These are phyloP conservation scores for Furcasterigmium furcatum DNA, from an alignment of 2,329 filamentous ascomycete genomes.

Conservation along the genomic window DNA sequence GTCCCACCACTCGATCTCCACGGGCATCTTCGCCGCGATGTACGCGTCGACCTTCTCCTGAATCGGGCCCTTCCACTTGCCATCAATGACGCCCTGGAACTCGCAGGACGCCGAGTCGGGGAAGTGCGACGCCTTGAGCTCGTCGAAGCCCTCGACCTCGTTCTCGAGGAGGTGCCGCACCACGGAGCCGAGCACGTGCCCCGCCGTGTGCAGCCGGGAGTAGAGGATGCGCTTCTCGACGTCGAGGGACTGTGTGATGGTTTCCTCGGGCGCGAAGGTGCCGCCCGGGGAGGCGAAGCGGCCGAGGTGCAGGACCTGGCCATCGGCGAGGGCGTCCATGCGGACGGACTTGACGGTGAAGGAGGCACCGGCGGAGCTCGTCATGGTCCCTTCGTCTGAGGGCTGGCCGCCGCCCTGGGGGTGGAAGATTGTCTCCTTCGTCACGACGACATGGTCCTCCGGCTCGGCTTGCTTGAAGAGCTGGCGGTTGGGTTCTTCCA, in stretches of 20 bases:
- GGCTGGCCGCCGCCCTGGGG: constrained; percentile 74
- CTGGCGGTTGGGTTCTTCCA: constrained; percentile 41
- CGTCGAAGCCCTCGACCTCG: constrained; percentile 52
- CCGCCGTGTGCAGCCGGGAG: constrained; percentile 70
- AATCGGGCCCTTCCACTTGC: constrained; percentile 58
- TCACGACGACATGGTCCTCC: constrained; percentile 55
- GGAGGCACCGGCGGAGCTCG: constrained; percentile 16
- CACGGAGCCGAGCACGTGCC: constrained; percentile 68
- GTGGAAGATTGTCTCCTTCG: constrained; percentile 69
- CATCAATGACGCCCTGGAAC: constrained; percentile 65
- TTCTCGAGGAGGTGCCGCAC: constrained; percentile 55
- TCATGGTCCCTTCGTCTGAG: constrained; percentile 61
- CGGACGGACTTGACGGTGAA: constrained; percentile 58
- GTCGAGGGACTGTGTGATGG: constrained; percentile 57
- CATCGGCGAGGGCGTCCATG: constrained; percentile 43
- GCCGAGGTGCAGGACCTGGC: constrained; percentile 64
- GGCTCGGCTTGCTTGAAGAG: constrained; percentile 57
- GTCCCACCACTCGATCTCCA: constrained; percentile 66
- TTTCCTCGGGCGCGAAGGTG: constrained; percentile 35
- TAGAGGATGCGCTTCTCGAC: constrained; percentile 56
- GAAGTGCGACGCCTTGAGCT: constrained; percentile 70
- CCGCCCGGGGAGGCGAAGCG: constrained; percentile 42
- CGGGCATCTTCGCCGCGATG: constrained; percentile 50
- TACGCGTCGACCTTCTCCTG: constrained; percentile 60
- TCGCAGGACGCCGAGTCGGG: constrained; percentile 66